A percentile compares a stretch with the other conserved stretches of the same genome.
Conservation (phyloP, 1,139 yeast genomes). For the Sugiyamaella neomexicana region DNA sequence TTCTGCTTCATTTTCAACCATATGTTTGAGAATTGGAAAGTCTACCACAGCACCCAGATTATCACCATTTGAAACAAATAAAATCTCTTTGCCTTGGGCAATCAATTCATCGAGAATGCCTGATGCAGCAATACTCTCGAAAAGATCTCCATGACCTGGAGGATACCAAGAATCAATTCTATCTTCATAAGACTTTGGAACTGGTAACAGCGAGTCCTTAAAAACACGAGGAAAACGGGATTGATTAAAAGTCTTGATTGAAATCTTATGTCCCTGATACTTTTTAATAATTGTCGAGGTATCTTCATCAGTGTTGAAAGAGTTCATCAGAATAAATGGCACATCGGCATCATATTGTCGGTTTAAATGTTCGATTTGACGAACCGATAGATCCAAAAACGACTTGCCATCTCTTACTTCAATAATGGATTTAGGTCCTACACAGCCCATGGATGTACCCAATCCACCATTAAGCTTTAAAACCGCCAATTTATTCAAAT, state of each 20-base stretch:
- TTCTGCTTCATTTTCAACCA: constrained; percentile 88
- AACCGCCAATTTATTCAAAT: constrained; percentile 85
- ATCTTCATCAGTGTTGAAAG: constrained; percentile 95
- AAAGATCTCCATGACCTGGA: constrained; percentile 98
- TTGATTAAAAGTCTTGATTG: constrained; percentile 95
- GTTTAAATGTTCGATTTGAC: constrained; percentile 95
- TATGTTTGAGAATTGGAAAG: constrained; percentile 83
- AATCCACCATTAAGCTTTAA: constrained; percentile 96
- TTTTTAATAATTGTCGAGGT: constrained; percentile 94
- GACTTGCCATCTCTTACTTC: constrained; percentile 99
- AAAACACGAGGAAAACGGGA: constrained; percentile 94
- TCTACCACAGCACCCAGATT: constrained; percentile 98
- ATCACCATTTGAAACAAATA: constrained; percentile 97
- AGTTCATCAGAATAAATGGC: constrained; percentile 95
- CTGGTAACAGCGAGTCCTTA: constrained; percentile 93
- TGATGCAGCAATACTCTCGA: constrained; percentile 82
- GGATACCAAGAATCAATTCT: constrained; percentile 92
- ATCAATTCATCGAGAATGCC: constrained; percentile 90
- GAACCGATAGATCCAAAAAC: constrained; percentile 88
- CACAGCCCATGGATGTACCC: constrained; percentile 99
- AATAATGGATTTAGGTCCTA: constrained; percentile 96
- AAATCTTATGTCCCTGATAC: constrained; percentile 94
- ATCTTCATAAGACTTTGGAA: constrained; percentile 76
- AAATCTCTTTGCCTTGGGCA: constrained; percentile 90
- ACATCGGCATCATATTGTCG: constrained; percentile 90